A percentile compares a stretch with the other conserved stretches of the same genome.
These are phyloP conservation scores for Austroboletus olivaceoglutinosus DNA, from an alignment of 1,284 basidiomycete genomes.

Conservation along the genomic window DNA sequence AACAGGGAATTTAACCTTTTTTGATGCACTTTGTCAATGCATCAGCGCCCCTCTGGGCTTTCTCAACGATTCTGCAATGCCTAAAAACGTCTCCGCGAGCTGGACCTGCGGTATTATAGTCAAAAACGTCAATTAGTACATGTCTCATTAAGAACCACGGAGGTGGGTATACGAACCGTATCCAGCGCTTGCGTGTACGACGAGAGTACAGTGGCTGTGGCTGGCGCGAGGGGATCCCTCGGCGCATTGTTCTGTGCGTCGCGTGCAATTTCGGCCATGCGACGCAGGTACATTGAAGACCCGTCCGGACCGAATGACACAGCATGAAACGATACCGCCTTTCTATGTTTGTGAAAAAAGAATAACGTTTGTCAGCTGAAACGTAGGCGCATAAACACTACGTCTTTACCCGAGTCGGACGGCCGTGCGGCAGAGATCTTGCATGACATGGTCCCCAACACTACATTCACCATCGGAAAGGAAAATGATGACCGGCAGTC, in stretches of 20 bases:
- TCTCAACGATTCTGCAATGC: conserved; percentile 56
- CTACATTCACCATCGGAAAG: conserved; percentile 57
- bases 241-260: conserved; percentile 50
- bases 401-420: conserved; percentile 45
- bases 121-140: neutral
- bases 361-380: no score
- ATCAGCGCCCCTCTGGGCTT: conserved; percentile 54
- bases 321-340: conserved; percentile 57
- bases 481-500: conserved; percentile 61
- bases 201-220: conserved; percentile 41
- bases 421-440: conserved; percentile 46
- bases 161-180: conserved; percentile 39
- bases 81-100: conserved; percentile 59
- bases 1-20: no score
- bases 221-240: conserved; percentile 41
- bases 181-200: conserved; percentile 55
- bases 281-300: conserved; percentile 36
- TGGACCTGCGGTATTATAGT: conserved; percentile 40
- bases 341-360: conserved; percentile 34
- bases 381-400: neutral
- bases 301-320: conserved; percentile 53
- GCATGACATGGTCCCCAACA: conserved; percentile 41
- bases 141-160: neutral
- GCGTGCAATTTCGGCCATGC: conserved; percentile 54
- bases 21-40: conserved; percentile 17